Conservation (phyloP, 2,329 filamentous ascomycete genomes). For the Rhynchosporium graminicola region DNA sequence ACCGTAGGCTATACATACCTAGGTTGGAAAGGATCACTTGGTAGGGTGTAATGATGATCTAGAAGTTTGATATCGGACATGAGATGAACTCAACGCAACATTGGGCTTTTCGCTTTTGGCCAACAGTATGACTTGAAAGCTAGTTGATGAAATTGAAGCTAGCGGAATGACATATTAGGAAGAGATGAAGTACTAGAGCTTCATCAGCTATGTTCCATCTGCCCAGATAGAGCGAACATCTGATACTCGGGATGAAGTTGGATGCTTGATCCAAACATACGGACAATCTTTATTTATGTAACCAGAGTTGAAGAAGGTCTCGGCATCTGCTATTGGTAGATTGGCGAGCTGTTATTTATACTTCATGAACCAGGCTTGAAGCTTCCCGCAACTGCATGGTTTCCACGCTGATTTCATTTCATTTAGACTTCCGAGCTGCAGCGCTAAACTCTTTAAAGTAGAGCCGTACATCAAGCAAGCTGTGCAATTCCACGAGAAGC, state of each 20-base stretch:
- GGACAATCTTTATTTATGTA: not conserved
- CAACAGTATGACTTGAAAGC: not conserved
- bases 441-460: constrained; percentile 20
- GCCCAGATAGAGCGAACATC: constrained; percentile 13
- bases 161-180: not conserved
- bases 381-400: constrained; percentile 10
- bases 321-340: too few species aligned
- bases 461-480: constrained; percentile 1
- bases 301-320: too few species aligned
- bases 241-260: constrained; percentile 18
- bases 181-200: not conserved
- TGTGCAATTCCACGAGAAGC: constrained; percentile 1
- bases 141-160: too few species aligned
- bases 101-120: constrained; percentile 6
- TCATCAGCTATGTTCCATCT: not conserved
- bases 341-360: constrained; percentile 20
- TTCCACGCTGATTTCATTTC: constrained; percentile 24
- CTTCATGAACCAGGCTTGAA: constrained; percentile 14
- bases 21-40: constrained; percentile 1
- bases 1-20: not conserved
- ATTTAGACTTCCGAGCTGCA: not conserved
- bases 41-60: not conserved
- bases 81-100: constrained; percentile 18
- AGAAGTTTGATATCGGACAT: constrained; percentile 15
- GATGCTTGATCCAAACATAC: constrained; percentile 18